Base-by-base conservation (phyloP, 1,284 basidiomycete genomes). In the Boletellus deceptivus region DNA sequence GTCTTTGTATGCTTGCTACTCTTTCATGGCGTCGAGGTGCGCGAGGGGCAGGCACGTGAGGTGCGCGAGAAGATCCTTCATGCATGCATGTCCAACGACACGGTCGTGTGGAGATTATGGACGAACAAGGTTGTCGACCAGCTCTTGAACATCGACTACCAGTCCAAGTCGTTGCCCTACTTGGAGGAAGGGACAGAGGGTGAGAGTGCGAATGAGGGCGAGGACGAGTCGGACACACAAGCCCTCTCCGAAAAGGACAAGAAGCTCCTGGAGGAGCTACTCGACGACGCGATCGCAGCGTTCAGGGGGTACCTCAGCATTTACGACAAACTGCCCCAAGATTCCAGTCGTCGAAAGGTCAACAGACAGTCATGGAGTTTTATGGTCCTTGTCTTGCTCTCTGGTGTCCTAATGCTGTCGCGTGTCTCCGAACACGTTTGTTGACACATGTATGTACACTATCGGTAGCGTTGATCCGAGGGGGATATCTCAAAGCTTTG, bases 31-130 rank as follows among this genome's bases (percentile, higher is more conserved):
- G 43, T 52, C 18, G 4, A 42, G 5, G 25, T 24, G 2, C 8
- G 4, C 0, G n/a, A 53, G 37, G 24, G 27, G 9, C 39, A 52
- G n/a, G 7, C 18, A 6, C 20, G n/a, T 7, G 7, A 7, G 1
- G 31, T 4, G 35, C 49, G 48, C 13, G 5, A 0, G 5, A 40
- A 22, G 29, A 43, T 56, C 16, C 55, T 65, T 31, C n/a, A 41
- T 5, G 40, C 37, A 2, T 53, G 55, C 25, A 3, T 68, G 17
- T 31, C 57, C 13, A 62, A 62, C 18, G 41, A 64, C 2, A 65
- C 59, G 3, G 7, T 16, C 6, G 55, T 64, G 16, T 65, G 63
- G 65, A 42, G 7, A 18, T 25, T 27, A 16, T 67, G 59, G 65
- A 55, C 9, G 31, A 9, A 34, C 0, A 63, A 49, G 36, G 58